Evolutionary conservation across 441 rosid species (phyloP), one percentile per base, ranked within the genome.

Genomic region (Pelargonium australe): DNA sequence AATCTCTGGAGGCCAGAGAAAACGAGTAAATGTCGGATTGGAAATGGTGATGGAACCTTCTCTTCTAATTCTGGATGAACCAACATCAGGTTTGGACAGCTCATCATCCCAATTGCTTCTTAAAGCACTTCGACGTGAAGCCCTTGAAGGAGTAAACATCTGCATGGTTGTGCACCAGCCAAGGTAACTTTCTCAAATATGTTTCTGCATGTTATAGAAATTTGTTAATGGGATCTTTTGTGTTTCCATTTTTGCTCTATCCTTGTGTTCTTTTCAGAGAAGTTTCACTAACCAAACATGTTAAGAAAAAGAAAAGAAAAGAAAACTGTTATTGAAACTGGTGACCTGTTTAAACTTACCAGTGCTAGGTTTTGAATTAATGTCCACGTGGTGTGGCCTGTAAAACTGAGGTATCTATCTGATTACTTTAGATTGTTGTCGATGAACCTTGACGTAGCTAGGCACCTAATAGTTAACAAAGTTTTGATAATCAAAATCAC

Each of bases 1-100:
- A 80, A 95, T 95, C 71, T 95, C 99, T 44, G 99, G 99, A 65
- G 99, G 99, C 57, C 99, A 95, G 76, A 86, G 96, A 76, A 95
- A 95, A 80, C 80, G 99, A 67, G 97, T 91, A 57, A 95, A 95
- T 68, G 99, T 95, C 7, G 99, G 99, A 68, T 87, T 95, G 70
- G 99, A 95, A 81, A 95, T 95, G 99, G 99, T 95, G 43, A 91
- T 95, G 99, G 97, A 95, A 70, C 99, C 99, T 84, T 95, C 99
- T 63, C 87, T 95, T 68, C 83, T 95, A 53, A 91, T 95, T 70
- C 84, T 95, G 67, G 99, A 91, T 73, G 99, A 95, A 75, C 97
- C 99, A 8, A 95, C 99, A 20, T 90, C 99, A 37, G 99, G 99
- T 16, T 85, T 92, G 82, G 99, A 95, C 71, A 95, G 99, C 71